phyloP scores from a whole-genome alignment of 2,329 filamentous ascomycete genomes.

The Colletotrichum horii region DNA sequence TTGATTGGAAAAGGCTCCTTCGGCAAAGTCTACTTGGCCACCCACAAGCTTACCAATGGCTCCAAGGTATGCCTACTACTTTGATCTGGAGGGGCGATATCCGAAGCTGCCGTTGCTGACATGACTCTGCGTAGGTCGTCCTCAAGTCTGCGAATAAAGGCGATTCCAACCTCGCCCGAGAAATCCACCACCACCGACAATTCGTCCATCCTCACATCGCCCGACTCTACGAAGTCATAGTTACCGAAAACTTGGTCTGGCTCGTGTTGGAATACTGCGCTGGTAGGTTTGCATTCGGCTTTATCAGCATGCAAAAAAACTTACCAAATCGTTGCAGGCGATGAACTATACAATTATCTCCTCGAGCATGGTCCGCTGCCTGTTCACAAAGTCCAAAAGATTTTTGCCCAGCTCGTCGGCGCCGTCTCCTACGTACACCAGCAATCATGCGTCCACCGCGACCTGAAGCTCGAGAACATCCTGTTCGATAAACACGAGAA shows the following conservation, averaged over 20 bases:
- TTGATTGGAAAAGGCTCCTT: constrained; percentile 98
- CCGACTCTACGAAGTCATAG: constrained; percentile 95
- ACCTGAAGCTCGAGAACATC: constrained; percentile 96
- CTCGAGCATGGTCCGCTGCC: constrained; percentile 85
- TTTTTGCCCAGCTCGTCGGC: constrained; percentile 93
- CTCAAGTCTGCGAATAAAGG: constrained; percentile 98
- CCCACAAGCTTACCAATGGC: constrained; percentile 97
- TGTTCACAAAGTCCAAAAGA: constrained; percentile 87
- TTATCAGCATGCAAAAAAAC: constrained; percentile 20
- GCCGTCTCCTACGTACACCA: constrained; percentile 95
- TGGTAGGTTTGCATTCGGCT: constrained; percentile 55
- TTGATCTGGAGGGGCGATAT: not conserved
- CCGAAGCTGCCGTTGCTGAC: not conserved
- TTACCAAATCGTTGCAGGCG: constrained; percentile 58
- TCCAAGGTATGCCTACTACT: constrained; percentile 74
- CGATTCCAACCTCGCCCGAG: constrained; percentile 92
- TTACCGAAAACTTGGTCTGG: constrained; percentile 95
- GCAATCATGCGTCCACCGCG: constrained; percentile 94
- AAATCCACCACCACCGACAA: constrained; percentile 98
- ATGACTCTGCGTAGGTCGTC: constrained; percentile 71
- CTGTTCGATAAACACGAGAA: constrained; percentile 95
- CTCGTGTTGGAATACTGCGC: constrained; percentile 96
- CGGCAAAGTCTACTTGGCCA: constrained; percentile 95
- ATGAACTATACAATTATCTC: constrained; percentile 97
- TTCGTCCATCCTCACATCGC: constrained; percentile 98